Evolutionary conservation across 2,329 filamentous ascomycete species (phyloP).

Genomic region (Claviceps africana): DNA sequence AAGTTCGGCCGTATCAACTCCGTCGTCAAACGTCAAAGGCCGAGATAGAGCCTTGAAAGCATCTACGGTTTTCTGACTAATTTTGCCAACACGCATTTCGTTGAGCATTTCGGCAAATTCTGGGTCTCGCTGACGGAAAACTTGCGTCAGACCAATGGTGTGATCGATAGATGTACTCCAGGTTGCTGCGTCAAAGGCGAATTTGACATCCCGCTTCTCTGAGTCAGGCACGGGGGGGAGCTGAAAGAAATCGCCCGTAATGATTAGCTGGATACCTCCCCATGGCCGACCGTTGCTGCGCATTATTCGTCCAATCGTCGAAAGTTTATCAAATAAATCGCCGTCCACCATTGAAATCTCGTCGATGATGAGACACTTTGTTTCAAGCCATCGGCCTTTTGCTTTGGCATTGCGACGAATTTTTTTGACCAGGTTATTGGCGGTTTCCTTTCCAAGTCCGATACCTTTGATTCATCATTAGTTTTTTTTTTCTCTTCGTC

Average conservation of each 20-base stretch:
- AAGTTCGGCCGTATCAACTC: constrained; percentile 62
- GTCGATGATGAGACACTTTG: constrained; percentile 79
- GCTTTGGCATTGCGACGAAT: constrained; percentile 80
- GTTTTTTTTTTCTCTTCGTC: background rate
- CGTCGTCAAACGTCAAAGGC: constrained; percentile 57
- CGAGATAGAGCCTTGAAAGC: constrained; percentile 63
- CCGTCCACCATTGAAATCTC: constrained; percentile 98
- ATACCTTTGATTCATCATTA: constrained; percentile 34
- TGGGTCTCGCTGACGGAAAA: constrained; percentile 87
- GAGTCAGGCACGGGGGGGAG: constrained; percentile 81
- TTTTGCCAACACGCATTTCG: constrained; percentile 83
- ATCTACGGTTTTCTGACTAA: constrained; percentile 60
- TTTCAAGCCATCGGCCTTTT: constrained; percentile 75
- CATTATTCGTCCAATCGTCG: constrained; percentile 69
- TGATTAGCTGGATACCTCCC: constrained; percentile 87
- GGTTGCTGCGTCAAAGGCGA: constrained; percentile 82
- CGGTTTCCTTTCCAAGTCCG: constrained; percentile 82
- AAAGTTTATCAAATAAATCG: constrained; percentile 91
- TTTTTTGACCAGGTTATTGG: constrained; percentile 71
- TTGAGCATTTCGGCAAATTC: constrained; percentile 91
- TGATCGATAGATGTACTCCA: constrained; percentile 91
- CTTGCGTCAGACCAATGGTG: constrained; percentile 86
- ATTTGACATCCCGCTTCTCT: constrained; percentile 57
- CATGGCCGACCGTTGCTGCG: constrained; percentile 86
- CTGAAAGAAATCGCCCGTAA: constrained; percentile 97